Evolutionary conservation across 495 filamentous ascomycete species (phyloP), one percentile per base, ranked within the genome.

Genomic region (Talaromyces proteolyticus): DNA sequence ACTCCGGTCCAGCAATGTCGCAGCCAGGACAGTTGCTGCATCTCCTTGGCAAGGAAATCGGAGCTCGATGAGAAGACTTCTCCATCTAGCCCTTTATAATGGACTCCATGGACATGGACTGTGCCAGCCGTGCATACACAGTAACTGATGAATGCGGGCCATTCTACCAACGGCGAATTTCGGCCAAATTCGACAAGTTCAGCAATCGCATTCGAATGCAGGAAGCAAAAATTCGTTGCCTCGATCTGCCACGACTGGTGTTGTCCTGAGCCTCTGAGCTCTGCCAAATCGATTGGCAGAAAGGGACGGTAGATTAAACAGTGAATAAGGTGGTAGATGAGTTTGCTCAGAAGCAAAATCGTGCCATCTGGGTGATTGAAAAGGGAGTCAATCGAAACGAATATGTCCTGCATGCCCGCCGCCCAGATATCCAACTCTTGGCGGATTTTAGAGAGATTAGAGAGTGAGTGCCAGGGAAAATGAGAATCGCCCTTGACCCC

Each of bases 191-290:
- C 86, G 17, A 91, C 86, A 1, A 94, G 71, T 54, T 92, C 88
- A 4, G 86, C 83, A 44, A 94, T 89, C 1, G 88, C 87, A 63
- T 92, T 94, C 7, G 89, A 87, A 55, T 94, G 89, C 14, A 87
- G 74, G 62, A 94, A 91, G 63, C 88, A 92, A 45, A 91, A 76
- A 51, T 91, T 89, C 1, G 88, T 91, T 0, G 88, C 86, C 57
- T 90, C 87, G 45, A 91, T 91, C 63, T 92, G 88, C 89, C 89
- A 94, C 26, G 86, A 89, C 60, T 91, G 88, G 54, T 94, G 87
- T 57, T 92, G 88, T 0, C 87, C 86, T 0, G 80, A 83, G 17
- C 86, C 86, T 29, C 86, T 77, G 6, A 92, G 73, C 55, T 92
- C 88, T 18, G 84, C 77, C 7, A 92, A 73, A 66, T 91, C 87